Conservation (phyloP, 2,329 filamentous ascomycete genomes). For the Penicillium sp. region DNA sequence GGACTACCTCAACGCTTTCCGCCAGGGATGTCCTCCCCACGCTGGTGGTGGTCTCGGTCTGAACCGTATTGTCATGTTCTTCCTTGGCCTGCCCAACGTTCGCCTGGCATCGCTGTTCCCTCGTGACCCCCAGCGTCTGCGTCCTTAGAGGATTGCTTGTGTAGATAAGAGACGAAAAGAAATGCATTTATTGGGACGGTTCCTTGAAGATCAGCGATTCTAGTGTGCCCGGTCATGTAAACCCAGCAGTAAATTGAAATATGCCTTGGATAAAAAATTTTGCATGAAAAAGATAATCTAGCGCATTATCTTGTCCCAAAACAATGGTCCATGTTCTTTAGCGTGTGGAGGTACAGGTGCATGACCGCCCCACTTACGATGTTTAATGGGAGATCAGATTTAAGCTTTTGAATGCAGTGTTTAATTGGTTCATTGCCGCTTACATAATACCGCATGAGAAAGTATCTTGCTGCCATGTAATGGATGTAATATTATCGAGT, state of each 20-base stretch:
- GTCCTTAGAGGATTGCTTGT: constrained; percentile 28
- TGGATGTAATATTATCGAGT: too few species aligned
- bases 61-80: constrained; percentile 68
- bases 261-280: too few species aligned
- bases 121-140: constrained; percentile 59
- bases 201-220: background rate
- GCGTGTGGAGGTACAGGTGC: too few species aligned
- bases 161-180: constrained; percentile 18
- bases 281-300: background rate
- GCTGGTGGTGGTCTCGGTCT: constrained; percentile 65
- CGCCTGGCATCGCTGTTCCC: constrained; percentile 64
- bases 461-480: too few species aligned
- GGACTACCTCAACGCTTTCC: constrained; percentile 65
- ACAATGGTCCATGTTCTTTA: too few species aligned
- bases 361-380: background rate
- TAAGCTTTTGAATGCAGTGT: background rate
- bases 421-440: background rate
- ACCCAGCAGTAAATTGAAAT: too few species aligned
- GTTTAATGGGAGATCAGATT: background rate
- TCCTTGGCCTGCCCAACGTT: constrained; percentile 65
- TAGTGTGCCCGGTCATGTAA: too few species aligned
- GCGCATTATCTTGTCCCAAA: too few species aligned
- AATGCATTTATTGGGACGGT: constrained; percentile 11
- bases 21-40: constrained; percentile 64
- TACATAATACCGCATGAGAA: too few species aligned